phyloP scores from a whole-genome alignment of 352 stramenopile species.

The Phytophthora tentaculata region DNA sequence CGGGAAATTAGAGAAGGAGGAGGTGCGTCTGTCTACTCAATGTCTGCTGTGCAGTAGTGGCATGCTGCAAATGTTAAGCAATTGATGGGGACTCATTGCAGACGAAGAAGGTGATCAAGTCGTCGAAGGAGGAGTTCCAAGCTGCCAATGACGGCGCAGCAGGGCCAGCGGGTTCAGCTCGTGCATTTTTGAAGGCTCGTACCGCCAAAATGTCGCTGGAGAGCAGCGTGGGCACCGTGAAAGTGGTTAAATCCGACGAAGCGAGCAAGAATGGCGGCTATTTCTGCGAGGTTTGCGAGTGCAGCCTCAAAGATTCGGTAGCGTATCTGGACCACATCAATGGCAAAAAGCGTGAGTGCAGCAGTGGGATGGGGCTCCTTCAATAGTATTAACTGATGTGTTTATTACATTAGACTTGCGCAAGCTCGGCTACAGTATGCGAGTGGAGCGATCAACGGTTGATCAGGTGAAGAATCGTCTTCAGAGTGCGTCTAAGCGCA shows the following conservation, averaged over 20 bases:
- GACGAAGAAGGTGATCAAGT: constrained; percentile 75
- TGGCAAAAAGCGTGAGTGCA: constrained; percentile 90
- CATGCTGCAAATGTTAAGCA: background rate
- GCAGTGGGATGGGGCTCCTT: background rate
- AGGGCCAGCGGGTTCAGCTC: constrained; percentile 65
- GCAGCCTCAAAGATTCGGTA: constrained; percentile 92
- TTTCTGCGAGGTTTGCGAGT: constrained; percentile 94
- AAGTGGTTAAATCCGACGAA: constrained; percentile 89
- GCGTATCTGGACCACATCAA: constrained; percentile 96
- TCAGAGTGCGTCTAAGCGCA: constrained; percentile 82
- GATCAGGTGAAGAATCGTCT: constrained; percentile 89
- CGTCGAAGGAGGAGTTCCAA: constrained; percentile 81
- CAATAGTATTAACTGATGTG: background rate
- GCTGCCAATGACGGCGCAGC: constrained; percentile 66
- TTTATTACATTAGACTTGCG: constrained; percentile 68
- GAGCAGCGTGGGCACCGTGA: constrained; percentile 80
- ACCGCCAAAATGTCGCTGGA: constrained; percentile 84
- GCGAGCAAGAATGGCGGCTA: constrained; percentile 84
- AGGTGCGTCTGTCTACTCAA: constrained; percentile 32
- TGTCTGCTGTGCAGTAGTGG: background rate
- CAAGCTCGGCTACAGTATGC: constrained; percentile 92
- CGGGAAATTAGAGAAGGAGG: constrained; percentile 61
- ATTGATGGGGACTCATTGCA: constrained; percentile 11
- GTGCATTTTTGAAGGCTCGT: constrained; percentile 82
- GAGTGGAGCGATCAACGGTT: constrained; percentile 88